phyloP scores from a whole-genome alignment of 2,329 filamentous ascomycete species.

The Phyllachora maydis region DNA sequence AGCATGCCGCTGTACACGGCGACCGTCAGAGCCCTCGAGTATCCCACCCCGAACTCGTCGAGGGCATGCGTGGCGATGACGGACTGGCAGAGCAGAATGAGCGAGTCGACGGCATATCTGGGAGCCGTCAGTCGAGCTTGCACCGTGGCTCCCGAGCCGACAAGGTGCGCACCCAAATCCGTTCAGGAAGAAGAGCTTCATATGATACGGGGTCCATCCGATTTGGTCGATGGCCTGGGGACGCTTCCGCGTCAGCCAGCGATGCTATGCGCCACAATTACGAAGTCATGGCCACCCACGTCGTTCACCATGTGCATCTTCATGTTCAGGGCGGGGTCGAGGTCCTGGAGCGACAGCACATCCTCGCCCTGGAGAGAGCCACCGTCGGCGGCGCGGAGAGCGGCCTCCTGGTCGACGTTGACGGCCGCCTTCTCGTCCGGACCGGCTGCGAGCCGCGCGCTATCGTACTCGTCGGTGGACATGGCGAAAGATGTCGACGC shows the following conservation, averaged over 20 bases:
- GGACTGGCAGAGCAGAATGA: slow-evolving; percentile 33
- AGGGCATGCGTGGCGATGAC: slow-evolving; percentile 37
- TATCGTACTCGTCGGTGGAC: not conserved
- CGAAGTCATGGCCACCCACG: no score
- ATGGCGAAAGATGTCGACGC: no score
- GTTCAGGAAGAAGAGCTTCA: slow-evolving; percentile 39
- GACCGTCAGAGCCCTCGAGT: slow-evolving; percentile 35
- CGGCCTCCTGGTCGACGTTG: no score
- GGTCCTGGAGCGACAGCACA: slow-evolving; percentile 22
- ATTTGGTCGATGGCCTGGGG: slow-evolving; percentile 33
- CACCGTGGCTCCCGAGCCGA: not conserved
- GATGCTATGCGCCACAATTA: no score
- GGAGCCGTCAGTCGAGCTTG: not conserved
- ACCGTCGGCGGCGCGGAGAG: slow-evolving; percentile 1
- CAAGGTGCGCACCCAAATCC: slow-evolving; percentile 27
- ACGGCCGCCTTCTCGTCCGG: slow-evolving; percentile 1
- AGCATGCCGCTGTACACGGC: slow-evolving; percentile 51
- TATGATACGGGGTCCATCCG: slow-evolving; percentile 36
- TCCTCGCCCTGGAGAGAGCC: slow-evolving; percentile 11
- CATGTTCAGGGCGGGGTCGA: slow-evolving; percentile 28
- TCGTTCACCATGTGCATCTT: slow-evolving; percentile 39
- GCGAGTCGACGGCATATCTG: slow-evolving; percentile 24
- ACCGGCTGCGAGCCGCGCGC: slow-evolving; percentile 1
- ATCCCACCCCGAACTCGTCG: slow-evolving; percentile 36
- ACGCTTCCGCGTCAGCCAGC: not conserved